Percentiles rank a stretch among this genome's conserved stretches.
These are phyloP conservation scores for Colletotrichum sp. DNA, from an alignment of 2,329 filamentous ascomycete species.

Conservation along the genomic window DNA sequence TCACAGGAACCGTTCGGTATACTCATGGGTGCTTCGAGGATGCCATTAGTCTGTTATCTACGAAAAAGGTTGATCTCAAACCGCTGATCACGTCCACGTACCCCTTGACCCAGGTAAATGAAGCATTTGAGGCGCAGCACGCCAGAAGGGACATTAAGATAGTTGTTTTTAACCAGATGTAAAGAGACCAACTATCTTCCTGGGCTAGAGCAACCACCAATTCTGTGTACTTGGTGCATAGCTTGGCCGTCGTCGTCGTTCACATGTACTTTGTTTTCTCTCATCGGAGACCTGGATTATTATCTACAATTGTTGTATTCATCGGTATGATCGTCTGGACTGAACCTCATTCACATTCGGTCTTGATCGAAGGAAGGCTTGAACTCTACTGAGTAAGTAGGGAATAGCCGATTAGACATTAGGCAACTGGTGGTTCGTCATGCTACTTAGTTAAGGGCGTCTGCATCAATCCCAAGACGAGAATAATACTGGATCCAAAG, in stretches of 20 bases:
- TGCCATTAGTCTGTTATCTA: conserved; percentile 25
- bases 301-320: background rate
- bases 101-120: conserved; percentile 20
- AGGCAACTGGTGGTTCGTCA: background rate
- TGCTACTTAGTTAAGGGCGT: background rate
- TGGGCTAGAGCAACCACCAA: background rate
- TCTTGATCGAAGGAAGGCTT: background rate
- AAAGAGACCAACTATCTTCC: background rate
- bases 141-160: conserved; percentile 7
- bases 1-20: conserved; percentile 27
- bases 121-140: conserved; percentile 27
- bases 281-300: accelerated
- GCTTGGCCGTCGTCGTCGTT: background rate
- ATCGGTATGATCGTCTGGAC: too few relatives aligned
- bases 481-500: background rate
- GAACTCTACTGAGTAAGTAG: background rate
- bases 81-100: conserved; percentile 29
- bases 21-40: conserved; percentile 29
- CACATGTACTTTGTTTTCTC: background rate
- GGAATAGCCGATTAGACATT: background rate
- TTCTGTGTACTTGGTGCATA: background rate
- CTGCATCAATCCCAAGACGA: background rate
- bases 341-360: background rate
- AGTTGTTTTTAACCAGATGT: background rate
- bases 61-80: conserved; percentile 26